These are phyloP conservation scores for Collybia sordida DNA, from an alignment of 768 basidiomycete species.

Conservation along the genomic window DNA sequence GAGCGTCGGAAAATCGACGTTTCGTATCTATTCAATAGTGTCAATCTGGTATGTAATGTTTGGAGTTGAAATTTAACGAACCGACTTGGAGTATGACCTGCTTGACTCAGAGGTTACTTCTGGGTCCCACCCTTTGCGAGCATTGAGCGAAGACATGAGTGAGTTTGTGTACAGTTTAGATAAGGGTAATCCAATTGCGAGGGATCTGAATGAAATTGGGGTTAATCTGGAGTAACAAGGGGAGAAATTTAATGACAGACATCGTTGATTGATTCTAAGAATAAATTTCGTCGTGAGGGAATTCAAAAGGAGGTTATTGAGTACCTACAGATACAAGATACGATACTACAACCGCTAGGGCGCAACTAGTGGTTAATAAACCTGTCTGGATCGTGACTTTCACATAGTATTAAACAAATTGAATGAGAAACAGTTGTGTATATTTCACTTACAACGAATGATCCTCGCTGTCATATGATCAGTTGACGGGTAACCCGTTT, in stretches of 20 bases:
- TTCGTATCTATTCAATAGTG: too few relatives aligned
- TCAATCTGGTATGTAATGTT: too few relatives aligned
- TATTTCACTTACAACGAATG: background rate
- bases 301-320: too few relatives aligned
- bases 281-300: too few relatives aligned
- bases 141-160: constrained; percentile 38
- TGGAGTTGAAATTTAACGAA: too few relatives aligned
- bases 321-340: too few relatives aligned
- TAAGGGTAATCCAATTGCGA: constrained; percentile 36
- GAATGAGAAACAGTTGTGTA: background rate
- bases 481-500: background rate
- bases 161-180: constrained; percentile 42
- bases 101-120: too few relatives aligned
- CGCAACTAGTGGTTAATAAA: background rate
- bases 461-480: background rate
- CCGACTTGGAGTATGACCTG: too few relatives aligned
- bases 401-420: too few relatives aligned
- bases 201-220: constrained; percentile 23
- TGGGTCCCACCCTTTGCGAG: constrained; percentile 26
- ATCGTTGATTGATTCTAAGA: too few relatives aligned
- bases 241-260: constrained; percentile 9
- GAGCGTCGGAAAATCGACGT: too few relatives aligned
- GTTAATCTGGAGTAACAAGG: background rate
- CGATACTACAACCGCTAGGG: too few relatives aligned
- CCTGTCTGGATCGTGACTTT: background rate